Conservation (phyloP, 176 grass and related monocot species). For the Puya raimondii region DNA sequence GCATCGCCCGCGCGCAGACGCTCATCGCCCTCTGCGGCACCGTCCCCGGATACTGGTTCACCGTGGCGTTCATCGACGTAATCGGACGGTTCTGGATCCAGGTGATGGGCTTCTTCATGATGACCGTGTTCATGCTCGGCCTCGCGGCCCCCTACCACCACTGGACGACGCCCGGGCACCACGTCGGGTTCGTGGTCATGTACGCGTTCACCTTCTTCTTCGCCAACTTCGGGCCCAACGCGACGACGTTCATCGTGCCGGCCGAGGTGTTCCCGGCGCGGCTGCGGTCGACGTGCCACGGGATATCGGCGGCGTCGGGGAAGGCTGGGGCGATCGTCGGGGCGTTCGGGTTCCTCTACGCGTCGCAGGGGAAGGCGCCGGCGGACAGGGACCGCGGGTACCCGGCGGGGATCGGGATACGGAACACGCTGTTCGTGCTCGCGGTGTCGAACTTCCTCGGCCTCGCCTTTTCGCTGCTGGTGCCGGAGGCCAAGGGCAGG, state of each 20-base stretch:
- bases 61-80: constrained; percentile 48
- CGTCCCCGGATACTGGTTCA: constrained; percentile 81
- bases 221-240: constrained; percentile 82
- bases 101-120: constrained; percentile 47
- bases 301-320: constrained; percentile 62
- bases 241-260: constrained; percentile 69
- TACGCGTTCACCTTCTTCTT: constrained; percentile 77
- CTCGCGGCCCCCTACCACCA: constrained; percentile 55
- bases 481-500: not conserved
- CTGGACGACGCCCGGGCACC: constrained; percentile 39
- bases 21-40: constrained; percentile 67
- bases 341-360: constrained; percentile 67
- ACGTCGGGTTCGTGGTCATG: constrained; percentile 37
- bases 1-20: constrained; percentile 51
- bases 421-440: not conserved
- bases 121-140: constrained; percentile 58
- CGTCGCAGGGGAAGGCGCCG: constrained; percentile 27
- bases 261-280: constrained; percentile 74
- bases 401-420: not conserved
- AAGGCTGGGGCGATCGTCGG: constrained; percentile 75
- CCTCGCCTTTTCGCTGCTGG: not conserved
- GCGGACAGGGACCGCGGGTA: not conserved
- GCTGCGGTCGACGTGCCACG: constrained; percentile 71
- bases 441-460: not conserved
- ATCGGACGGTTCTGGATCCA: constrained; percentile 56